Evolutionary conservation across 331 rosid species (phyloP).

Genomic region (Erythrophleum ivorense): DNA sequence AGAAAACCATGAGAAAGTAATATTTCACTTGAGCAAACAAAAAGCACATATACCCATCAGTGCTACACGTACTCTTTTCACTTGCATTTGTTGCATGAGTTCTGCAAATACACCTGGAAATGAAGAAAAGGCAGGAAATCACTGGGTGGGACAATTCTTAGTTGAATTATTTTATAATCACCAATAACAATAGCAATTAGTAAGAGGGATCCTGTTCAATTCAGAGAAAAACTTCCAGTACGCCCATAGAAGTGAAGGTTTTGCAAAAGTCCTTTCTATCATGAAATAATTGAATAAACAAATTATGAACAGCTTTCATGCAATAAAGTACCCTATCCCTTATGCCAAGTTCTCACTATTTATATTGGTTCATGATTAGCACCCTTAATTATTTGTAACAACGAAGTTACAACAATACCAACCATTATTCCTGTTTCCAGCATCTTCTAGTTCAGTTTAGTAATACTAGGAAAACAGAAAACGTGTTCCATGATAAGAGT

Average conservation of each 20-base stretch:
- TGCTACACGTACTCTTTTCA: slow-evolving; percentile 2
- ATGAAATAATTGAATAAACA: not conserved
- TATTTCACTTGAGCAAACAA: not conserved
- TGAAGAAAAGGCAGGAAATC: not conserved
- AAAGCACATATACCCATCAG: not conserved
- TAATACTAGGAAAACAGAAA: too few species aligned
- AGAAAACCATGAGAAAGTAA: not conserved
- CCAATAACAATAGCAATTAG: not conserved
- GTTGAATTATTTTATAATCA: too few species aligned
- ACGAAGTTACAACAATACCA: too few species aligned
- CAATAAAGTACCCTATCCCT: too few species aligned
- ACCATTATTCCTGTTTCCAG: too few species aligned
- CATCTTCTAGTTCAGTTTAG: too few species aligned
- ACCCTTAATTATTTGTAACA: too few species aligned
- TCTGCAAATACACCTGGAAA: not conserved
- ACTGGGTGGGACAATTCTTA: too few species aligned
- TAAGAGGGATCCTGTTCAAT: not conserved
- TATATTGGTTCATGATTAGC: too few species aligned
- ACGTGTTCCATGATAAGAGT: too few species aligned
- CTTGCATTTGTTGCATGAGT: slow-evolving; percentile 8
- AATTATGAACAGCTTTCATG: not conserved
- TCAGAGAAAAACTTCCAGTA: not conserved
- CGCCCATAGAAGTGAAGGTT: not conserved
- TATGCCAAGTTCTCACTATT: too few species aligned
- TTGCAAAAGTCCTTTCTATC: not conserved